Percentiles rank a stretch among this genome's conserved stretches.
These are phyloP conservation scores for Lichtheimia hyalospora DNA, from an alignment of 371 early-diverging fungal species.

Conservation along the genomic window DNA sequence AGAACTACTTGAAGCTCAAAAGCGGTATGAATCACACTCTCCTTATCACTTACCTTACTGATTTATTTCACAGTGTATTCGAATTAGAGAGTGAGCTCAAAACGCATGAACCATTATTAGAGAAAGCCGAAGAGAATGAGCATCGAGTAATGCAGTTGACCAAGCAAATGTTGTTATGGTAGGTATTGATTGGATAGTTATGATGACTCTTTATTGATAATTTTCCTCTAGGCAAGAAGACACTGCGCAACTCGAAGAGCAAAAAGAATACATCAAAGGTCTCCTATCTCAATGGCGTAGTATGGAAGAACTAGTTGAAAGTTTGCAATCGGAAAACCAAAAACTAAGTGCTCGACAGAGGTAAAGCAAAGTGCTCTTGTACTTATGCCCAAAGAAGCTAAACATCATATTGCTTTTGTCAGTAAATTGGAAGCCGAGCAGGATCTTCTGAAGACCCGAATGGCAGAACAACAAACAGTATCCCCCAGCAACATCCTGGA, in stretches of 20 bases:
- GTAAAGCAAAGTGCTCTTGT: too few species aligned
- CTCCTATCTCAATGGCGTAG: conserved; percentile 45
- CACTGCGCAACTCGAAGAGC: conserved; percentile 39
- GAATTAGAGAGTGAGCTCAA: conserved; percentile 52
- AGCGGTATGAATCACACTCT: conserved; percentile 15
- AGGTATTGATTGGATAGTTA: conserved; percentile 1
- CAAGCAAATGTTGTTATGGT: conserved; percentile 59
- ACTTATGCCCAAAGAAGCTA: not conserved
- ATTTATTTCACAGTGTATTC: conserved; percentile 39
- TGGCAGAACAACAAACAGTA: not conserved
- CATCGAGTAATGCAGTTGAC: conserved; percentile 59
- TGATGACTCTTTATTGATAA: not conserved
- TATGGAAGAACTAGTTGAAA: conserved; percentile 41
- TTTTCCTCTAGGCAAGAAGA: conserved; percentile 34
- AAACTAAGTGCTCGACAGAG: conserved; percentile 18
- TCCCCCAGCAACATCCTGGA: not conserved
- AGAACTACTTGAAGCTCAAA: conserved; percentile 32
- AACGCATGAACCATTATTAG: conserved; percentile 47
- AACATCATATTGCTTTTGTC: not conserved
- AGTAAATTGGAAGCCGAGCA: not conserved
- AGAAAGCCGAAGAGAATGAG: conserved; percentile 54
- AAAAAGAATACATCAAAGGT: conserved; percentile 41
- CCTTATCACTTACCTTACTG: not conserved
- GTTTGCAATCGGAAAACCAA: conserved; percentile 35
- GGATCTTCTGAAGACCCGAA: not conserved